Evolutionary conservation across 352 stramenopile genomes (phyloP), one percentile per base, ranked within the genome.

Genomic region (Phytophthora ohioensis): DNA sequence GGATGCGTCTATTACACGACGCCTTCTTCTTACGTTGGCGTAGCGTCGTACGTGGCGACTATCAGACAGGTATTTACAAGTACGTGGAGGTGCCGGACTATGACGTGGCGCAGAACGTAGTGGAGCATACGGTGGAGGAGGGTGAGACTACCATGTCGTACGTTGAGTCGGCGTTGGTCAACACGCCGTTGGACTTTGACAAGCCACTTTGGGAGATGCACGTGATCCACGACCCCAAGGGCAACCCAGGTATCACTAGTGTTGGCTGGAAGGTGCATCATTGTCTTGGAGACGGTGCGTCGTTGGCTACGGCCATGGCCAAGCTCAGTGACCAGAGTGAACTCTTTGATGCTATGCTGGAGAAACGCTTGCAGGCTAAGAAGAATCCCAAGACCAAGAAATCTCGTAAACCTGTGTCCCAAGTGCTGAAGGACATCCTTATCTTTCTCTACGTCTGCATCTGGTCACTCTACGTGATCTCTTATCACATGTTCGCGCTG

Each of bases 131-230:
- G 34, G 69, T 95, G 12, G 65, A 65, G 12, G 71, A 83, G 0
- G 76, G 64, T 1, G 84, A 93, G 69, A 91, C 78, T 11, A 76
- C 79, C 38, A 83, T 91, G 54, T 81, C 73, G 57, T 88, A 84
- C 69, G 66, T 91, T 12, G 87, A 95, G 73, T 80, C 79, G 64
- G 67, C 62, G 30, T 68, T 93, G 46, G 82, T 90, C 32, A 95
- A 95, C 71, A 77, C 62, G 39, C 83, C 85, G 53, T 64, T 95
- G 12, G 82, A 92, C 60, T 84, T 85, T 11, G 63, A 76, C 64
- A 88, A 87, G 66, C 87, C 87, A 30, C 80, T 95, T 17, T 95
- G 87, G 87, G 84, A 91, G 56, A 84, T 91, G 64, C 80, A 90
- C 62, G 76, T 93, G 42, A 78, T 95, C 47, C 63, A 78, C 39